Evolutionary conservation across 306 rosid species (phyloP), one percentile per base, ranked within the genome.

Genomic region (Crotalaria pallida): DNA sequence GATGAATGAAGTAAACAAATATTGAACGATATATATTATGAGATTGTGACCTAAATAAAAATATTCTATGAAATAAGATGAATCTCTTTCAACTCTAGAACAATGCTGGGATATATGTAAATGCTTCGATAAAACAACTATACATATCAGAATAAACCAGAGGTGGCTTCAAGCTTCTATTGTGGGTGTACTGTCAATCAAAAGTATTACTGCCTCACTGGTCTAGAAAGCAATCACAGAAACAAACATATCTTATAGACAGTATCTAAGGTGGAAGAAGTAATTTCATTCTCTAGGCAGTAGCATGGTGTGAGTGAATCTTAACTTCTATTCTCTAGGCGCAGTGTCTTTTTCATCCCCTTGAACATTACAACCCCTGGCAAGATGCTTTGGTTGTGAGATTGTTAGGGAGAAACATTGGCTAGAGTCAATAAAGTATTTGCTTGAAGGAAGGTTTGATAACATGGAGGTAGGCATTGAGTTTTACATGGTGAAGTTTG

Each of bases 1-100:
- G 55, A 48, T 57, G 75, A 67, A 21, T 82, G 21, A 6, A 21
- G 44, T 43, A 27, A 43, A 73, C 22, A 62, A 12, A 50, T 12
- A 63, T 13, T 12, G 45, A 69, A 62, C 27, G 26, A 22, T 36
- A 60, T 38, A 43, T 58, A 16, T 15, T 11, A 56, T 34, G 18
- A 40, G 47, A 50, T 33, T 47, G 15, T 48, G 71, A 50, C 41
- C 45, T 2, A 51, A 16, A 40, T 50, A 63, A 10, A 52, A 15
- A 49, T 44, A 9, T 8, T 56, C 36, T 11, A 18, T 1, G 24
- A 45, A 57, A 57, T 57, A 43, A 27, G 23, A 58, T 58, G 56
- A 6, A 41, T 56, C 49, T 61, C 47, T 11, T 57, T 27, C 57
- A 70, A 44, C 31, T 57, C 47, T 58, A 40, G 57, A 75, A 40